phyloP scores from a whole-genome alignment of 768 basidiomycete species.

The Trametes punicea region DNA sequence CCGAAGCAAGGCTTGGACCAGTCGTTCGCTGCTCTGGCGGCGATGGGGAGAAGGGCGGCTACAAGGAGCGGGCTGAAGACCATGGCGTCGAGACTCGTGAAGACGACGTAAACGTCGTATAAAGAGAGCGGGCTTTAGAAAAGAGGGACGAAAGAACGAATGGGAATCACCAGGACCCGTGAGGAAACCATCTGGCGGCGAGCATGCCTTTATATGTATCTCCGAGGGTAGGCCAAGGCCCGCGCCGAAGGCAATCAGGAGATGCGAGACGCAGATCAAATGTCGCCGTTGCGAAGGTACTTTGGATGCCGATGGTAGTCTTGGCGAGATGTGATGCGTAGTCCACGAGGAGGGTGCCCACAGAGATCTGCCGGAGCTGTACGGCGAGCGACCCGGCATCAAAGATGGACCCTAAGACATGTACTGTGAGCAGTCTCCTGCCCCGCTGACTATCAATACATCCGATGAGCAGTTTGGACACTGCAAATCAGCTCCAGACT shows the following conservation, averaged over 20 bases:
- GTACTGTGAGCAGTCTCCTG: background rate
- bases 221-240: background rate
- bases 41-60: constrained; percentile 17
- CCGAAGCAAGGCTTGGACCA: constrained; percentile 20
- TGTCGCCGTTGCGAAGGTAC: constrained; percentile 1
- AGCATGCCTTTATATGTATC: background rate
- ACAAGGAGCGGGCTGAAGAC: constrained; percentile 15
- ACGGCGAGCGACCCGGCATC: constrained; percentile 3
- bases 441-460: background rate
- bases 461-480: background rate
- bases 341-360: background rate
- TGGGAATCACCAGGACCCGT: constrained; percentile 18
- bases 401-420: constrained; percentile 3
- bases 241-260: background rate
- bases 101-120: constrained; percentile 10
- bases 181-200: background rate
- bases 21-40: constrained; percentile 18
- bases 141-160: constrained; percentile 14
- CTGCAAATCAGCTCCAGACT: no score
- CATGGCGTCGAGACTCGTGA: constrained; percentile 18
- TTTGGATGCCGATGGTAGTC: background rate
- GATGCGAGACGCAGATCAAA: constrained; percentile 4
- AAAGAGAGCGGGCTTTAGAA: constrained; percentile 6
- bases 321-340: constrained; percentile 9
- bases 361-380: constrained; percentile 3